Conservation (phyloP, 1,139 yeast genomes). For the Diutina siamensis region DNA sequence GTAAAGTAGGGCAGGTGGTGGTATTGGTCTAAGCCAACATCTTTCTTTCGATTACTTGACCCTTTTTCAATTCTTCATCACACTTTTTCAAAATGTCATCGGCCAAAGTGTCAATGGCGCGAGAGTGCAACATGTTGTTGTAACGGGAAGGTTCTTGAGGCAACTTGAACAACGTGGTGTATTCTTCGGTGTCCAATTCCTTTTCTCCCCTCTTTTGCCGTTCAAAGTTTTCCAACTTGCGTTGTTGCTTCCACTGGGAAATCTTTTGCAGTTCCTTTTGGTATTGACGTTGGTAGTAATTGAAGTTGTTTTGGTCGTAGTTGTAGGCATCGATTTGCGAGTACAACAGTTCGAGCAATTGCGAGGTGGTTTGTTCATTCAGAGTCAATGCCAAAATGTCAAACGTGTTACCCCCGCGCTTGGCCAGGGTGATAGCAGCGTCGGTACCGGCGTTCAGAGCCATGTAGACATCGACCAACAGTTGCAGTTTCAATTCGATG, state of each 20-base stretch:
- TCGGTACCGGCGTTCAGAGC: slow-evolving; percentile 23
- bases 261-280: slow-evolving; percentile 63
- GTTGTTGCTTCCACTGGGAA: slow-evolving; percentile 58
- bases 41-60: slow-evolving; percentile 45
- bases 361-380: slow-evolving; percentile 34
- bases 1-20: no score
- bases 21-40: slow-evolving; percentile 13
- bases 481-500: slow-evolving; percentile 47
- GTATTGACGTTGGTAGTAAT: slow-evolving; percentile 70
- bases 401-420: slow-evolving; percentile 15
- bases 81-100: slow-evolving; percentile 55
- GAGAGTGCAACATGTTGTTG: slow-evolving; percentile 59
- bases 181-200: slow-evolving; percentile 47
- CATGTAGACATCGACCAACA: slow-evolving; percentile 31
- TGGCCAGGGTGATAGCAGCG: slow-evolving; percentile 12
- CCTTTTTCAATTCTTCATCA: slow-evolving; percentile 49
- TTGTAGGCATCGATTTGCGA: slow-evolving; percentile 71
- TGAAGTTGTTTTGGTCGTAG: slow-evolving; percentile 73
- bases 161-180: slow-evolving; percentile 55
- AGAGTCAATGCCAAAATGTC: slow-evolving; percentile 33
- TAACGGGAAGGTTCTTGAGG: slow-evolving; percentile 71
- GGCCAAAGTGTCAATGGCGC: slow-evolving; percentile 61
- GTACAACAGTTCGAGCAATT: slow-evolving; percentile 54
- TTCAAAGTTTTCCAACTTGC: slow-evolving; percentile 56
- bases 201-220: slow-evolving; percentile 48